These are phyloP conservation scores for Dryadomyces quercus-mongolicae DNA, from an alignment of 2,329 filamentous ascomycete genomes.

Conservation along the genomic window DNA sequence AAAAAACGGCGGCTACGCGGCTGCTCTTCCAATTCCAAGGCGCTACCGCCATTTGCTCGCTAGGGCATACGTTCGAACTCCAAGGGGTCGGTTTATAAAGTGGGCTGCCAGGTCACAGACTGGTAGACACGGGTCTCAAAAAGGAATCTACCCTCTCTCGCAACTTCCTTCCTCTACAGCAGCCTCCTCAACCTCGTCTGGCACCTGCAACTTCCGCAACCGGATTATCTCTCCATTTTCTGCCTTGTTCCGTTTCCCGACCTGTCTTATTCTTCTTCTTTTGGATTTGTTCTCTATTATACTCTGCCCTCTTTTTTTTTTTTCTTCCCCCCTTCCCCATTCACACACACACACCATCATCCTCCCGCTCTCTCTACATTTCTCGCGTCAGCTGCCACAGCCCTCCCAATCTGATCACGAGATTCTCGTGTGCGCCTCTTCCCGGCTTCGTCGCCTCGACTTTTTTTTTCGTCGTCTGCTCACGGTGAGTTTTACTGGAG, in stretches of 20 bases:
- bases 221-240: neutral
- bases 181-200: neutral
- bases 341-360: neutral
- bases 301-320: neutral
- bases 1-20: neutral
- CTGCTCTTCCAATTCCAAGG: neutral
- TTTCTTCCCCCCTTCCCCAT: neutral
- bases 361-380: neutral
- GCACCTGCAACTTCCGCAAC: neutral
- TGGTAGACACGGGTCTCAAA: neutral
- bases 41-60: neutral
- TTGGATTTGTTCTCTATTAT: neutral
- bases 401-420: neutral
- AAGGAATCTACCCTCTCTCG: constrained; percentile 1
- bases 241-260: neutral
- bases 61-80: neutral
- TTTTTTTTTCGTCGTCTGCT: neutral
- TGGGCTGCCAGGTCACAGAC: neutral
- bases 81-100: constrained; percentile 1
- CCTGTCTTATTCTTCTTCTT: neutral
- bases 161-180: neutral
- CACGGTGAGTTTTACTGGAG: neutral
- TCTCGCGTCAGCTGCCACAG: neutral
- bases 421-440: neutral
- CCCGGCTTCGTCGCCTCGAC: neutral